Percentiles rank a stretch among this genome's conserved stretches.
Evolutionary conservation across 1,139 yeast species (phyloP).

Genomic region (Wickerhamomyces sp.): DNA sequence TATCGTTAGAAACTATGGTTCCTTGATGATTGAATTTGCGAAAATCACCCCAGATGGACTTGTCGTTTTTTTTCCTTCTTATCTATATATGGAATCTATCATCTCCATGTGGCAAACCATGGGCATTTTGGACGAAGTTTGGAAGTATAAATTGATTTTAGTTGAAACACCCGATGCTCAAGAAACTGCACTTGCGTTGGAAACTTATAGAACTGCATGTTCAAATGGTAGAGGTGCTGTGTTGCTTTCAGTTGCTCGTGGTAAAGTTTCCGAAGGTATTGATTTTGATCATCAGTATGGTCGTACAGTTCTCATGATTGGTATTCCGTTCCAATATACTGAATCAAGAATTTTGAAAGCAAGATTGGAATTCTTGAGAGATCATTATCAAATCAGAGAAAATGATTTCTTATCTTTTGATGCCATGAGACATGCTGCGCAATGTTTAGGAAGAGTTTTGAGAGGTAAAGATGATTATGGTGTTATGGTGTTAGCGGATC

Average conservation of each 20-base stretch:
- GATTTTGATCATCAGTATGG: slow-evolving; percentile 99
- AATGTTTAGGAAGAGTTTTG: slow-evolving; percentile 91
- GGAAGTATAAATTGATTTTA: slow-evolving; percentile 91
- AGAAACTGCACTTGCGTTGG: slow-evolving; percentile 91
- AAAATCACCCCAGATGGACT: slow-evolving; percentile 97
- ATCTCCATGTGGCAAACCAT: slow-evolving; percentile 97
- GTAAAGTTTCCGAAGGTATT: slow-evolving; percentile 96
- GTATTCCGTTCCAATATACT: slow-evolving; percentile 97
- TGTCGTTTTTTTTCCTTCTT: slow-evolving; percentile 96
- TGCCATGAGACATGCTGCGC: slow-evolving; percentile 99
- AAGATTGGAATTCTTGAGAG: slow-evolving; percentile 85
- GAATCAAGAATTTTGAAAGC: slow-evolving; percentile 95
- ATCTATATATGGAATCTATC: slow-evolving; percentile 94
- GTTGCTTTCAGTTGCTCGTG: slow-evolving; percentile 94
- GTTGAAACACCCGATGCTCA: slow-evolving; percentile 99
- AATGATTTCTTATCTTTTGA: slow-evolving; percentile 94
- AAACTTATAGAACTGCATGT: slow-evolving; percentile 94
- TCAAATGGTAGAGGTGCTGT: slow-evolving; percentile 98
- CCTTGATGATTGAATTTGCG: slow-evolving; percentile 83
- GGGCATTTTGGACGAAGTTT: slow-evolving; percentile 97
- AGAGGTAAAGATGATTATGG: slow-evolving; percentile 99
- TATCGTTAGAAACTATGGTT: slow-evolving; percentile 94
- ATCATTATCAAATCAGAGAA: slow-evolving; percentile 86
- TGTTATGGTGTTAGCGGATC: slow-evolving; percentile 94
- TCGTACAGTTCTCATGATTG: slow-evolving; percentile 95